Base-by-base conservation (phyloP, 768 basidiomycete species). In the Tremella mesenterica region DNA sequence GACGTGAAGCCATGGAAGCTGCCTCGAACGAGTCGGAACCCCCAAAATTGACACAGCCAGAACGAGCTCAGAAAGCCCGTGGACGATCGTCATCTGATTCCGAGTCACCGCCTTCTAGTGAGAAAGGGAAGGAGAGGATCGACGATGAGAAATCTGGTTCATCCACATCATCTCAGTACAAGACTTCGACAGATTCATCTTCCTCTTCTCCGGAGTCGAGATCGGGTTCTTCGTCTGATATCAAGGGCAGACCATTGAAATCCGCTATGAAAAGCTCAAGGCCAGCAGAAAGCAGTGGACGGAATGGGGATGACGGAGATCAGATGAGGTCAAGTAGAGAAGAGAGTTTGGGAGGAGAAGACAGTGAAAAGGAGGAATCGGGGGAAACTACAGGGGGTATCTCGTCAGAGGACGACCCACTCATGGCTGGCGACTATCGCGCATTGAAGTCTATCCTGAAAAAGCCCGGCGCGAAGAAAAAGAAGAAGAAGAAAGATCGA, bases 371-470 rank as follows among this genome's bases (percentile, higher is more conserved):
- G 12, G 38, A 8, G 8, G 38, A 41, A 8, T 41, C 38, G 6
- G 38, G 6, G 14, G 38, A 41, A 18, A 5, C 38, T 41, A 23
- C n/a, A 5, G 38, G 14, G 23, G 38, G 6, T 8, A 5, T 41
- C n/a, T 5, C n/a, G 4, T n/a, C 5, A n/a, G 38, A 41, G 25
- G 58, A 60, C 20, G 64, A 69, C 44, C 52, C 52, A 9, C 56
- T 69, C 7, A 65, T 69, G 61, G 45, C 61, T 38, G 67, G 67
- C 10, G 67, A 69, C 28, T 58, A 59, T 25, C 47, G 59, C 28
- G 63, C 65, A 16, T 61, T 69, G 18, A 60, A 59, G 39, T 66
- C 65, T 31, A 56, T 49, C 2, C 41, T 69, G 31, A 69, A 69
- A 49, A 69, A 69, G 43, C 38, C 38, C 23, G 38, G 38, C 5